phyloP scores from a whole-genome alignment of 352 stramenopile species.

The Phytopythium mirpurense region DNA sequence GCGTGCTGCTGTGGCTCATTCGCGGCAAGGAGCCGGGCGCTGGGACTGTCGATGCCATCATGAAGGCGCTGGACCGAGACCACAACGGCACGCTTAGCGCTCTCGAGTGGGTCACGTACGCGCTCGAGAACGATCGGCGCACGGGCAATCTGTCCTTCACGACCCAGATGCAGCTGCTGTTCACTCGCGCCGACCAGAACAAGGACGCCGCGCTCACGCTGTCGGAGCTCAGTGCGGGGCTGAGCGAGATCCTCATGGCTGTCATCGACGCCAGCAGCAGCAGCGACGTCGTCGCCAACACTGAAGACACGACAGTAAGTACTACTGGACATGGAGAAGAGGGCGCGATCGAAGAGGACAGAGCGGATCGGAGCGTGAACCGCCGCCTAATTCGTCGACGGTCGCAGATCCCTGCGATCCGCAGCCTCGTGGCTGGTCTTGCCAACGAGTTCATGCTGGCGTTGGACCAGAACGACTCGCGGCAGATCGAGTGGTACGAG shows the following conservation, averaged over 20 bases:
- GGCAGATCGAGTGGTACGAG: slow-evolving; percentile 69
- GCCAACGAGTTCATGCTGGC: slow-evolving; percentile 52
- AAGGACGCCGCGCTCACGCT: slow-evolving; percentile 50
- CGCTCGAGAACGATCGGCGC: slow-evolving; percentile 37
- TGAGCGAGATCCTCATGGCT: slow-evolving; percentile 30
- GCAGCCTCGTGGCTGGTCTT: slow-evolving; percentile 34
- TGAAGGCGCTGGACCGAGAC: slow-evolving; percentile 56
- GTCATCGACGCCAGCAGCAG: background rate
- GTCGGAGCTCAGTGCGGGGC: slow-evolving; percentile 38
- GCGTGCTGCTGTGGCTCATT: slow-evolving; percentile 63
- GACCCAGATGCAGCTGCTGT: slow-evolving; percentile 53
- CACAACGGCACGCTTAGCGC: slow-evolving; percentile 43
- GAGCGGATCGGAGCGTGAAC: background rate
- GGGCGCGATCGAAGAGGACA: background rate
- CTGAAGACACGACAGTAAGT: background rate
- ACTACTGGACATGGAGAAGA: background rate
- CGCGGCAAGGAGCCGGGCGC: slow-evolving; percentile 49
- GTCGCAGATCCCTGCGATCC: slow-evolving; percentile 27
- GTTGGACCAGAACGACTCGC: slow-evolving; percentile 51
- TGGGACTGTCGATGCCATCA: slow-evolving; percentile 35
- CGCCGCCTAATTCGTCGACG: slow-evolving; percentile 11
- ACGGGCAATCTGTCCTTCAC: slow-evolving; percentile 37
- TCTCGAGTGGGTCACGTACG: slow-evolving; percentile 68
- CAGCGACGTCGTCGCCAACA: background rate
- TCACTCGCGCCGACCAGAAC: slow-evolving; percentile 44